Evolutionary conservation across 1,284 basidiomycete genomes (phyloP).

Genomic region (Stereum hirsutum): DNA sequence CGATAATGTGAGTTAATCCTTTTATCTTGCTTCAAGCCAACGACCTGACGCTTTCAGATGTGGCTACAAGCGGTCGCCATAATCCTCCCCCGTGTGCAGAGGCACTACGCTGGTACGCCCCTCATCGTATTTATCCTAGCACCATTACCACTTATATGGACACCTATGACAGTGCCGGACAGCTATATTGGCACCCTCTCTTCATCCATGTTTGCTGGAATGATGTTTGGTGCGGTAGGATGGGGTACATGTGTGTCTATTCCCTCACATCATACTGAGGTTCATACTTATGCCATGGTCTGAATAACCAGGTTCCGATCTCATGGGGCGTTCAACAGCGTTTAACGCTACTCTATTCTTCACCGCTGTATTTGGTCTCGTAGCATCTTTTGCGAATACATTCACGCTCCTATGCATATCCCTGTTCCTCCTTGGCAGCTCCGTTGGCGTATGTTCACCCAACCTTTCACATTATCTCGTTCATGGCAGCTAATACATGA

Average conservation of each 20-base stretch:
- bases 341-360: slow-evolving; percentile 92
- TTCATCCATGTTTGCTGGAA: slow-evolving; percentile 81
- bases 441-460: slow-evolving; percentile 63
- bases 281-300: neutral
- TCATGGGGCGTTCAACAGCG: slow-evolving; percentile 79
- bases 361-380: slow-evolving; percentile 84
- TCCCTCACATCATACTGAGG: slow-evolving; percentile 2
- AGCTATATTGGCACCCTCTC: slow-evolving; percentile 68
- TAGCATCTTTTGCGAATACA: slow-evolving; percentile 68
- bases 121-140: neutral
- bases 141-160: neutral
- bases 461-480: neutral
- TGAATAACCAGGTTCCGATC: slow-evolving; percentile 46
- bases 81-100: slow-evolving; percentile 86
- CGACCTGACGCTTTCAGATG: slow-evolving; percentile 49
- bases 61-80: slow-evolving; percentile 87
- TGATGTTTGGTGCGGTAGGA: slow-evolving; percentile 93
- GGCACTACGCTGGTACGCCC: slow-evolving; percentile 64
- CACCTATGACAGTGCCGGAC: slow-evolving; percentile 51
- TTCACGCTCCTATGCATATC: slow-evolving; percentile 69
- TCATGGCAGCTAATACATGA: slow-evolving; percentile 3
- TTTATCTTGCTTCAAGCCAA: no score
- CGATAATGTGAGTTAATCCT: slow-evolving; percentile 56
- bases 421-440: slow-evolving; percentile 85
- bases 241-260: slow-evolving; percentile 75